Percentiles rank a stretch among this genome's conserved stretches.
Evolutionary conservation across 306 rosid genomes (phyloP).

Genomic region (Gleditsia sinensis): DNA sequence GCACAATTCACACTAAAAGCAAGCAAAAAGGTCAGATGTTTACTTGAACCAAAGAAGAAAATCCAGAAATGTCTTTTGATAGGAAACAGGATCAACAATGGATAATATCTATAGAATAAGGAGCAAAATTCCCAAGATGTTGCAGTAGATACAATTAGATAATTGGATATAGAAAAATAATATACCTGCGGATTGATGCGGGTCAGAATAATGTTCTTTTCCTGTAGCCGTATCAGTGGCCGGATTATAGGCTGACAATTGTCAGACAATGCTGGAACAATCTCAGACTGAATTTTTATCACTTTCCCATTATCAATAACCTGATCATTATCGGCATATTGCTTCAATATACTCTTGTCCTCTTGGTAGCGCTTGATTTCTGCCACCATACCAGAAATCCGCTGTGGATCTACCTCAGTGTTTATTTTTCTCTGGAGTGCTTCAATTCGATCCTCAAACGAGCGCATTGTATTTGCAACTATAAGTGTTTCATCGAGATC

Average conservation of each 20-base stretch:
- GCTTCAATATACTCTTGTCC: conserved; percentile 86
- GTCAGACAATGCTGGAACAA: conserved; percentile 87
- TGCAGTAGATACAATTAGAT: conserved; percentile 18
- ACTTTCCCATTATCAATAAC: conserved; percentile 91
- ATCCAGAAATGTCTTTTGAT: conserved; percentile 20
- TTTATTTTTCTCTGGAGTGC: conserved; percentile 87
- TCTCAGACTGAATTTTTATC: conserved; percentile 79
- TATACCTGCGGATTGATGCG: conserved; percentile 96
- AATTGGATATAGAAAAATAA: conserved; percentile 10
- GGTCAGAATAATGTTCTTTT: conserved; percentile 89
- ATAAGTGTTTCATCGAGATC: conserved; percentile 98
- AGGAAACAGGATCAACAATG: conserved; percentile 5
- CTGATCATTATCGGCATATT: conserved; percentile 91
- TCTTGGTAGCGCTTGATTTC: conserved; percentile 90
- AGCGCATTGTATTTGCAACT: conserved; percentile 98
- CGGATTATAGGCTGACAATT: conserved; percentile 74
- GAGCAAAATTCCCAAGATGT: not conserved
- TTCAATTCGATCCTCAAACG: conserved; percentile 96
- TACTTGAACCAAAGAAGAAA: conserved; percentile 11
- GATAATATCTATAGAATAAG: conserved; percentile 18
- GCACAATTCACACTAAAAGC: not conserved
- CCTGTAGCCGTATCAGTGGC: conserved; percentile 82
- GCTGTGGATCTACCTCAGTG: conserved; percentile 78
- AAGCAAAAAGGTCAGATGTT: not conserved
- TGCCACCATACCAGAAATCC: conserved; percentile 82